Conservation (phyloP, 208 protist species). For the Leptomonas pyrrhocoris region DNA sequence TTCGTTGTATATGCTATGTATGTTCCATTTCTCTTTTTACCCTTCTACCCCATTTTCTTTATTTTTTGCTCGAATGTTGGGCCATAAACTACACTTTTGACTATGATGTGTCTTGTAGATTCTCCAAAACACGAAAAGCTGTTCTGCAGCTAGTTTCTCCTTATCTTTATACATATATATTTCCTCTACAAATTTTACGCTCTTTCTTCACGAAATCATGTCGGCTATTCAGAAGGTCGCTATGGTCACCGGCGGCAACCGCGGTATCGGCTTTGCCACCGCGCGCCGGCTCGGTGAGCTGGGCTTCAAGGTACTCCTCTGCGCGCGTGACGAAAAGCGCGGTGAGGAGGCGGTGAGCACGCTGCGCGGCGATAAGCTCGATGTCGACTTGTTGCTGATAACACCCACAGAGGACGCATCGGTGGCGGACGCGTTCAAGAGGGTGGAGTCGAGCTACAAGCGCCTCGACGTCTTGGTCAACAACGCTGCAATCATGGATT, state of each 20-base stretch:
- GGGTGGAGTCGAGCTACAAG: conserved; percentile 45
- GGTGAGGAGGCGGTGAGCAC: conserved; percentile 57
- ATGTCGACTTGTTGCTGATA: conserved; percentile 54
- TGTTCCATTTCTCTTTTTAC: neutral
- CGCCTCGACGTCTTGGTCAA: conserved; percentile 82
- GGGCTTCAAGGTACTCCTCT: conserved; percentile 76
- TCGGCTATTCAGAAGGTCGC: conserved; percentile 43
- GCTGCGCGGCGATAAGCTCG: conserved; percentile 49
- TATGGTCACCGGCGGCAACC: conserved; percentile 84
- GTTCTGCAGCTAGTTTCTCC: neutral
- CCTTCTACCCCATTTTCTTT: neutral
- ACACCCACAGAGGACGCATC: conserved; percentile 55
- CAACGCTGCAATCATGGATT: conserved; percentile 65
- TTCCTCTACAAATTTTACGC: neutral
- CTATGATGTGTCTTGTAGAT: no score
- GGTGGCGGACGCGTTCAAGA: conserved; percentile 47
- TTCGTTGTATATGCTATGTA: conserved; percentile 9
- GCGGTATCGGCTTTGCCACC: conserved; percentile 84
- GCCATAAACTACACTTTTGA: no score
- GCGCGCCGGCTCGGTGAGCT: conserved; percentile 63
- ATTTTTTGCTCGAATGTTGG: no score
- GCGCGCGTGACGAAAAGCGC: conserved; percentile 54
- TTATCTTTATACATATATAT: neutral
- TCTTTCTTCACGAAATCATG: conserved; percentile 42
- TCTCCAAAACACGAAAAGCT: neutral